Conservation (phyloP, 768 basidiomycete species). For the Solioccasus polychromus region DNA sequence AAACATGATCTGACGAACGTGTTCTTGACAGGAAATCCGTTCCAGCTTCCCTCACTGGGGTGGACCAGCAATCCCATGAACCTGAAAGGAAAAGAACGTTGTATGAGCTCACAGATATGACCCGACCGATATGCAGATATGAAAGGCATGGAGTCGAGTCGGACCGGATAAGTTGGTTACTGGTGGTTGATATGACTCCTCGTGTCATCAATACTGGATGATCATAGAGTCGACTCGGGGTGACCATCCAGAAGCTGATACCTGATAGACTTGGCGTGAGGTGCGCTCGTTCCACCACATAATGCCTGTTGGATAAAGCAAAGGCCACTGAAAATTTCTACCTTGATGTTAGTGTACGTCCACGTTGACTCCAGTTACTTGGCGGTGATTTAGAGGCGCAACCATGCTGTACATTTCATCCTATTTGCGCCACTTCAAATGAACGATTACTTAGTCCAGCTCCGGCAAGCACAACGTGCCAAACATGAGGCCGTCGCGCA, state of each 20-base stretch:
- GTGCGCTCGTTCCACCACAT: too few species aligned
- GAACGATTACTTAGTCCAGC: constrained; percentile 29
- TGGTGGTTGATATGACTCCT: constrained; percentile 3
- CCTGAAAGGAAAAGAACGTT: not conserved
- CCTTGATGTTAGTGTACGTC: not conserved
- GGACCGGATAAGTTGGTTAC: not conserved
- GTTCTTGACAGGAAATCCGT: not conserved
- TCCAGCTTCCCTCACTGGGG: not conserved
- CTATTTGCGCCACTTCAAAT: constrained; percentile 18
- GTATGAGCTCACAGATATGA: not conserved
- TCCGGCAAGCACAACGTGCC: constrained; percentile 33
- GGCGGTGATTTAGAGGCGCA: not conserved
- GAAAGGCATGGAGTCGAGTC: constrained; percentile 6
- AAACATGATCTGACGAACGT: too few species aligned
- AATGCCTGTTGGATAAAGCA: not conserved
- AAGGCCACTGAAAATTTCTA: not conserved
- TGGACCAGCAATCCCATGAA: not conserved
- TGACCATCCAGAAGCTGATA: not conserved
- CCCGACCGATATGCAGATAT: constrained; percentile 16
- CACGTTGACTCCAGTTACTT: not conserved
- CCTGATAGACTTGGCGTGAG: not conserved
- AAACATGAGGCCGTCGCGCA: constrained; percentile 28
- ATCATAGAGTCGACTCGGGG: too few species aligned
- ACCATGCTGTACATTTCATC: constrained; percentile 14
- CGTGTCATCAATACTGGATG: constrained; percentile 9